Evolutionary conservation across 2,329 filamentous ascomycete genomes (phyloP).

Genomic region (Canariomyces notabilis): DNA sequence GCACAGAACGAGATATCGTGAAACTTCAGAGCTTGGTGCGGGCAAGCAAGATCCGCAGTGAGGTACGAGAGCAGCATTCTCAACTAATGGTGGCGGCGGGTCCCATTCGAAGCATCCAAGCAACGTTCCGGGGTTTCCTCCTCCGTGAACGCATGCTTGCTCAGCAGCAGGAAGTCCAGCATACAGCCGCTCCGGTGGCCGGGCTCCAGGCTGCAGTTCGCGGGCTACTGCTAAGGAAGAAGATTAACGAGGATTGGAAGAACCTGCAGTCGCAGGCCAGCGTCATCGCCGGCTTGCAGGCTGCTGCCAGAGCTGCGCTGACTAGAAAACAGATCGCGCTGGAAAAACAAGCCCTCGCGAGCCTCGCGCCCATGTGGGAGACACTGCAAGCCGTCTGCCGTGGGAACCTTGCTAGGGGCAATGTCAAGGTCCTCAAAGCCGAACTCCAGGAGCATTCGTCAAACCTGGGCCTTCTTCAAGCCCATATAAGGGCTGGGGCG

Average conservation of each 20-base stretch:
- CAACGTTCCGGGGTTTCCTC: slow-evolving; percentile 62
- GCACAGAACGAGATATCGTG: slow-evolving; percentile 65
- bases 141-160: slow-evolving; percentile 52
- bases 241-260: slow-evolving; percentile 49
- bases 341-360: slow-evolving; percentile 48
- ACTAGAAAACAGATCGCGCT: slow-evolving; percentile 49
- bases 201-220: slow-evolving; percentile 63
- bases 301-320: slow-evolving; percentile 59
- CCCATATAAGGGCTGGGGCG: slow-evolving; percentile 49
- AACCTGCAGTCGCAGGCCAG: slow-evolving; percentile 47
- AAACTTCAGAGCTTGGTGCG: slow-evolving; percentile 77
- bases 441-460: slow-evolving; percentile 44
- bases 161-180: slow-evolving; percentile 52
- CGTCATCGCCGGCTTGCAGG: slow-evolving; percentile 56
- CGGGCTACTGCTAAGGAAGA: slow-evolving; percentile 58
- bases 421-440: slow-evolving; percentile 40
- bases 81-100: slow-evolving; percentile 59
- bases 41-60: slow-evolving; percentile 58
- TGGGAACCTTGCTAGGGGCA: slow-evolving; percentile 44
- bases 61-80: slow-evolving; percentile 51
- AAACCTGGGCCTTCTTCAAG: slow-evolving; percentile 45
- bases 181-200: slow-evolving; percentile 47
- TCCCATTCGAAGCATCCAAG: slow-evolving; percentile 61
- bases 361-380: slow-evolving; percentile 46
- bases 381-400: slow-evolving; percentile 44